Conservation (phyloP, 768 basidiomycete genomes). For the Royoungia palumana region DNA sequence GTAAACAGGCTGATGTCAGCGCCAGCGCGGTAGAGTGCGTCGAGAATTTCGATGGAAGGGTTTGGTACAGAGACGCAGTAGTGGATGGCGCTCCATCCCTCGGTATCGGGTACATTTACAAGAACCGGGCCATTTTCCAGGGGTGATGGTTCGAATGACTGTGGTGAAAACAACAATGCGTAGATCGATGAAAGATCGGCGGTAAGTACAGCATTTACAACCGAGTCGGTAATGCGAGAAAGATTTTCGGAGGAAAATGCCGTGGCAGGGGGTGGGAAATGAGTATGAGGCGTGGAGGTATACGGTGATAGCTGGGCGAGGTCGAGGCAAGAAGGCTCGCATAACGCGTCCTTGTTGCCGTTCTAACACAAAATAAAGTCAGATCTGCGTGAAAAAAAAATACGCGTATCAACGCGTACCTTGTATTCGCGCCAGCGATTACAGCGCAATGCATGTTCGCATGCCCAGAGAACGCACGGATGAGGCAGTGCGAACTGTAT, state of each 20-base stretch:
- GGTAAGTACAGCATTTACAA: constrained; percentile 53
- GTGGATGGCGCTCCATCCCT: constrained; percentile 74
- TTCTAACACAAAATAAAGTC: constrained; percentile 18
- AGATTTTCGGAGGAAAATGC: constrained; percentile 41
- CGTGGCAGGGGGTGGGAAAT: constrained; percentile 26
- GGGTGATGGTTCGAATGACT: constrained; percentile 43
- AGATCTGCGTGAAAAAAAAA: constrained; percentile 5
- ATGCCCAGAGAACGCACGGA: constrained; percentile 63
- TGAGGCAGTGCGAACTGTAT: constrained; percentile 66
- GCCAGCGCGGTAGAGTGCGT: constrained; percentile 71
- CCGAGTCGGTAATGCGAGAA: constrained; percentile 43
- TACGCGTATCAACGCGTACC: constrained; percentile 34
- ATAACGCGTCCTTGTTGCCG: constrained; percentile 31
- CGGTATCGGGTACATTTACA: constrained; percentile 63
- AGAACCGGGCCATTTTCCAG: constrained; percentile 41
- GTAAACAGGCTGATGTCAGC: constrained; percentile 74
- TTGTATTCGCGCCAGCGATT: constrained; percentile 58
- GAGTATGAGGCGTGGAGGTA: constrained; percentile 19
- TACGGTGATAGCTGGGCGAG: constrained; percentile 26
- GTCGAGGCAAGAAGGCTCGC: constrained; percentile 20
- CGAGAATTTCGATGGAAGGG: constrained; percentile 61
- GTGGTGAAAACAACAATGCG: constrained; percentile 52
- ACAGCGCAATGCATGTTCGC: constrained; percentile 61
- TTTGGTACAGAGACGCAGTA: constrained; percentile 55
- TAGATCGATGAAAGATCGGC: constrained; percentile 50